Percentiles rank a stretch among this genome's conserved stretches.
Conservation (phyloP, 768 basidiomycete species). For the Agrocybe praecox region DNA sequence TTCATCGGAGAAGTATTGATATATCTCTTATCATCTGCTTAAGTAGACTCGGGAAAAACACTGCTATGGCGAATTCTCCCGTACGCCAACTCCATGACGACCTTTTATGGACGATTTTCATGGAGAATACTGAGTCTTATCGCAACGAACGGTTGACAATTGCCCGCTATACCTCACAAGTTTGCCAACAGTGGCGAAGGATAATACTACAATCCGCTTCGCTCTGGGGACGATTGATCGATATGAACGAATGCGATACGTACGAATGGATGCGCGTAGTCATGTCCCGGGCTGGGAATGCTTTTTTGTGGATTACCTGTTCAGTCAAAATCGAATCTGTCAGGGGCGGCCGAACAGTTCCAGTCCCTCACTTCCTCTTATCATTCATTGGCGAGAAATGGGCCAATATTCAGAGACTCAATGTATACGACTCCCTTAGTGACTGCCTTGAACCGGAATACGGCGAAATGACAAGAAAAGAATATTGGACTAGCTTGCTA, state of each 20-base stretch:
- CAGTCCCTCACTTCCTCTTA: background rate
- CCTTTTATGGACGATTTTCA: background rate
- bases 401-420: background rate
- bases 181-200: constrained; percentile 3
- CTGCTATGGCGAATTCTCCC: background rate
- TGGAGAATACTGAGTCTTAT: background rate
- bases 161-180: constrained; percentile 1
- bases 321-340: no score
- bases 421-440: background rate
- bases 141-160: background rate
- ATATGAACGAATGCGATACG: background rate
- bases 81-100: background rate
- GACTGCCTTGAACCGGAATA: no score
- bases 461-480: background rate
- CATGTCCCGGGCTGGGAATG: background rate
- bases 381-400: background rate
- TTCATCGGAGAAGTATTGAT: no score
- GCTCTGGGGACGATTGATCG: background rate
- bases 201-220: background rate
- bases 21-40: no score
- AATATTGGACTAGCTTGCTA: background rate
- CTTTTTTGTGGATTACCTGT: background rate
- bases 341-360: no score
- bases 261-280: background rate
- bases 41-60: no score